Base-by-base conservation (phyloP, 306 rosid species). In the Fragaria nilgerrensis region DNA sequence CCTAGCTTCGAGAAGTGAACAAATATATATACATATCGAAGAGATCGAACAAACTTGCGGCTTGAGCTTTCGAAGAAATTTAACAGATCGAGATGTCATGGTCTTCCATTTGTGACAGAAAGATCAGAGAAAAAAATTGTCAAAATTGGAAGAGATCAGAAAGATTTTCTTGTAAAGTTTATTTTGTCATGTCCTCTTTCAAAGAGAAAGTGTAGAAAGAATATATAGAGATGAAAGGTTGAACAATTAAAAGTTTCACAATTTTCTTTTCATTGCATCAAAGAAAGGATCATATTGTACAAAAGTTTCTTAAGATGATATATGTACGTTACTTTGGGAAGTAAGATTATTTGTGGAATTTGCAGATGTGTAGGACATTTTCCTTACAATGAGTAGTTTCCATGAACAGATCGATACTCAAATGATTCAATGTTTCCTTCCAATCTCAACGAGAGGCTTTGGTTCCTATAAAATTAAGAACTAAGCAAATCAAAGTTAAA, bases 61-160 rank as follows among this genome's bases (percentile, higher is more conserved):
- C 83, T 75, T 66, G 84, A 73, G 71, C 78, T 77, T 32, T 81
- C 75, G 75, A 43, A 17, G 47, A 48, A 25, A 37, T 34, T 17
- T 34, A 34, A 6, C 23, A 55, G 52, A 32, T 32, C 36, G 5
- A 74, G 22, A 55, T 29, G 6, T 22, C 16, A 17, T 69, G 36
- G 16, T 11, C 29, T 39, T 19, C 41, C 27, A 0, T 27, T 53
- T 39, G 29, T 61, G 23, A 55, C 20, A 65, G 63, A 66, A 29
- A 27, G 13, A 23, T 41, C 65, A 16, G 23, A 59, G 19, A 15
- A 45, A 32, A n/a, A 32, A 39, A 20, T 4, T 64, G 48, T 63
- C 9, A 22, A 22, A 39, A 44, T 37, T 37, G 70, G 4, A 19
- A 27, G 1, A 59, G 70, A 48, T 48, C 6, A 62, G 5, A 29